phyloP scores from a whole-genome alignment of 148 eudicot genomes.

The Fagopyrum esculentum region DNA sequence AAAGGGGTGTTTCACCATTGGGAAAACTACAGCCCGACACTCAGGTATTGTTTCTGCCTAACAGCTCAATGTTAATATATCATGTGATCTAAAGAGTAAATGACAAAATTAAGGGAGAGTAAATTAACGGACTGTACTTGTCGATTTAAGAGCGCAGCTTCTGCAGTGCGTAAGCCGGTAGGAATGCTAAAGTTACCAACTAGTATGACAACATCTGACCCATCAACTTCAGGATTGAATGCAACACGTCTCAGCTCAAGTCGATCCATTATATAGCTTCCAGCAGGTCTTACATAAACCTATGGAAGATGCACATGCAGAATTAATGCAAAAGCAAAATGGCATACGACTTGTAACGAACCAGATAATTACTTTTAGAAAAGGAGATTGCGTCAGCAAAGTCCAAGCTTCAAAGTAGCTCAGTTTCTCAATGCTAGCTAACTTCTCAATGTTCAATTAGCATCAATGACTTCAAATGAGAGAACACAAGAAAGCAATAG shows the following conservation, averaged over 20 bases:
- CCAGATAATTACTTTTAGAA: background rate
- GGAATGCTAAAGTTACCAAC: conserved; percentile 68
- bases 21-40: conserved; percentile 77
- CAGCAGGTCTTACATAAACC: conserved; percentile 99
- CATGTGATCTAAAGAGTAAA: conserved; percentile 12
- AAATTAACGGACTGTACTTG: conserved; percentile 35
- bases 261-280: conserved; percentile 93
- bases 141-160: conserved; percentile 69
- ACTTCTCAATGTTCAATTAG: background rate
- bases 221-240: conserved; percentile 50
- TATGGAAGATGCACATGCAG: conserved; percentile 16
- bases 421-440: background rate
- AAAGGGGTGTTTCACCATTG: conserved; percentile 93
- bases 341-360: background rate
- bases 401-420: background rate
- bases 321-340: background rate
- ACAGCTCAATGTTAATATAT: conserved; percentile 25
- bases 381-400: background rate
- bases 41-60: conserved; percentile 83
- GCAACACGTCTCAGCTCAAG: conserved; percentile 80
- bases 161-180: conserved; percentile 84
- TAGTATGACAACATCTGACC: conserved; percentile 59
- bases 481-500: background rate
- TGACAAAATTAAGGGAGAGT: background rate
- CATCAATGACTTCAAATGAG: background rate